Evolutionary conservation across 345 rosid species (phyloP), one percentile per base, ranked within the genome.

Genomic region (Mangifera indica): DNA sequence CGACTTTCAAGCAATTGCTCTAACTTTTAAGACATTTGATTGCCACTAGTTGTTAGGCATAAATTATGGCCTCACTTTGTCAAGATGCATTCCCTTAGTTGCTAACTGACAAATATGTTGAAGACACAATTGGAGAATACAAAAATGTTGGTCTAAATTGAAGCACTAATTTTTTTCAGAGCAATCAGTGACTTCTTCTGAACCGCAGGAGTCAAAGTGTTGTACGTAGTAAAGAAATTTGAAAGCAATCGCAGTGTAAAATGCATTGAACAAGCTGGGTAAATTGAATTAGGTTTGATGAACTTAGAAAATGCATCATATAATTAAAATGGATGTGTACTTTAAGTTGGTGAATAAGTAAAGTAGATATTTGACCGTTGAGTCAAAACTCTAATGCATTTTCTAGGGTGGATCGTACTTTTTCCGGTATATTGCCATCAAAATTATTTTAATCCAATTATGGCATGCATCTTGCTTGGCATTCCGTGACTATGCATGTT

Each of bases 11-110:
- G 24, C 58, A 66, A 66, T 51, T 51, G 29, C 42, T 26, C 69
- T 26, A 51, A 26, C 58, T 29, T 37, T 51, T 10, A 24, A 9
- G 3, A 3, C 44, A 7, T 45, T 44, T 56, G 54, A 11, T 44
- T 22, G 52, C 54, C 40, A 15, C 8, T 37, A 37, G 7, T 69
- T 56, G 63, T 54, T 57, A 57, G 54, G 54, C 54, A 42, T 22
- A 24, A 15, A 18, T 74, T 66, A 46, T 67, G 24, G 10, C 44
- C n/a, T 20, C 51, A 17, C 10, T 64, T 69, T 63, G 44, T 69
- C 73, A 71, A 79, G 70, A 62, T 79, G 13, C 82, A 79, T 79
- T 71, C 73, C 82, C 76, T 56, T 4, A 32, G 60, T 26, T 69
- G 49, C 81, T 58, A 78, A 40, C 3, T 37, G 68, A 78, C 81